Base-by-base conservation (phyloP, 2,329 filamentous ascomycete genomes). In the Colletotrichum viniferum region DNA sequence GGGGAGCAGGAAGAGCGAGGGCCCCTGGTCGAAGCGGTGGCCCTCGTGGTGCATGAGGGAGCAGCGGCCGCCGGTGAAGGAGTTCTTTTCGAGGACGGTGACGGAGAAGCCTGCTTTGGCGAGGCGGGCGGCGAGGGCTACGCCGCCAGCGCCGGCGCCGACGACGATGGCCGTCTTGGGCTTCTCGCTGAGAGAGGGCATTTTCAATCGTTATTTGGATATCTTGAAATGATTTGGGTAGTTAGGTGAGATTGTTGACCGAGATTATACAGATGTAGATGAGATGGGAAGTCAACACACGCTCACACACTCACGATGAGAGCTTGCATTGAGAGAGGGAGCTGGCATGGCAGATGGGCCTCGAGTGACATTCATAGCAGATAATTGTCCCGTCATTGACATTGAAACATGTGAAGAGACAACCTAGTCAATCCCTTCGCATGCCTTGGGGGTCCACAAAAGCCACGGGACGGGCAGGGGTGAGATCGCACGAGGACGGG, bases 51-150 rank as follows among this genome's bases (percentile, higher is more conserved):
- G 85, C 48, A 95, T 88, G 30, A 95, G 84, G 60, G 91, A 93
- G 83, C 93, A 95, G 70, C 94, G 87, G 5, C 94, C 94, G 61
- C 94, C 94, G 0, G 91, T 92, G 81, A 94, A 94, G 72, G 86
- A 85, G 80, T 95, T 95, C 86, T 95, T 95, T 83, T 96, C 94
- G n/a, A 95, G 84, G 3, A 95, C 92, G 0, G 93, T 95, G n/a
- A 95, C 94, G 38, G 88, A 82, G 81, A 93, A 92, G 52, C 94
- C 94, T 3, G 93, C 90, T 80, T 92, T 93, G 65, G 93, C 92
- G 13, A 95, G 89, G 61, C 94, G 91, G 3, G 94, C 93, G 72
- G 94, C 92, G 3, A 91, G 92, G n/a, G 92, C 90, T 56, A 94
- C 90, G 74, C 94, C 94, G 66, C 94, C 94, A 61, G 91, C 91